Conservation (phyloP, 345 rosid species). For the Citropsis articulata region DNA sequence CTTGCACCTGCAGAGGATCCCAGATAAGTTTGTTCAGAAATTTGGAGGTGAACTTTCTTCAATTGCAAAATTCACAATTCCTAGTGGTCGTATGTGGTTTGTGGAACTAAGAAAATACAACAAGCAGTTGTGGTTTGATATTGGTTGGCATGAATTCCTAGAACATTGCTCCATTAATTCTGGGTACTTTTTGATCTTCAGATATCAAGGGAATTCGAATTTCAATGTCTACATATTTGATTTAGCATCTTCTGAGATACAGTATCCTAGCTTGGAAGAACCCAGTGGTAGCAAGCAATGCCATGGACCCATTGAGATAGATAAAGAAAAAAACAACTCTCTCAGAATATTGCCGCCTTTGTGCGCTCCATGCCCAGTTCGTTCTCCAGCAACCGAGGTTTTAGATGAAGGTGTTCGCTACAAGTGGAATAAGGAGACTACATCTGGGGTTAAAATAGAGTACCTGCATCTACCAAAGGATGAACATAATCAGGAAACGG, state of each 20-base stretch:
- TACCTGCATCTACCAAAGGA: conserved; percentile 2
- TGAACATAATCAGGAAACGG: conserved; percentile 2
- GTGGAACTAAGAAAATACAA: conserved; percentile 27
- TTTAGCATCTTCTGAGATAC: conserved; percentile 34
- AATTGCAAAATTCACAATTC: conserved; percentile 21
- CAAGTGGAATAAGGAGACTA: conserved; percentile 8
- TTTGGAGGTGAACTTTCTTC: conserved; percentile 38
- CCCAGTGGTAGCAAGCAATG: not conserved
- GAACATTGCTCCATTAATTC: conserved; percentile 24
- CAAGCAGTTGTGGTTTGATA: conserved; percentile 29
- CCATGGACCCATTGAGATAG: not conserved
- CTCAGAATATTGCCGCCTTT: not conserved
- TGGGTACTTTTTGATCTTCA: conserved; percentile 38
- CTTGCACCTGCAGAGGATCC: conserved; percentile 29
- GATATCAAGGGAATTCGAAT: conserved; percentile 34
- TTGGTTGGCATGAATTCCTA: conserved; percentile 39
- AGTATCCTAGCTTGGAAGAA: conserved; percentile 26
- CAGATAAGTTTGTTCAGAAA: conserved; percentile 30
- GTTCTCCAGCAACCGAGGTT: not conserved
- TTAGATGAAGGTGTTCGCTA: conserved; percentile 3
- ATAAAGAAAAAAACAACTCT: conserved; percentile 10
- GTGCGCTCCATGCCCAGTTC: not conserved
- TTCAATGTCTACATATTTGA: conserved; percentile 33
- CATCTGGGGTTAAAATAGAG: not conserved
- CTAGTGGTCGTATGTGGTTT: conserved; percentile 28